These are phyloP conservation scores for Spergularia bocconei DNA, from an alignment of 148 eudicot species.

Conservation along the genomic window DNA sequence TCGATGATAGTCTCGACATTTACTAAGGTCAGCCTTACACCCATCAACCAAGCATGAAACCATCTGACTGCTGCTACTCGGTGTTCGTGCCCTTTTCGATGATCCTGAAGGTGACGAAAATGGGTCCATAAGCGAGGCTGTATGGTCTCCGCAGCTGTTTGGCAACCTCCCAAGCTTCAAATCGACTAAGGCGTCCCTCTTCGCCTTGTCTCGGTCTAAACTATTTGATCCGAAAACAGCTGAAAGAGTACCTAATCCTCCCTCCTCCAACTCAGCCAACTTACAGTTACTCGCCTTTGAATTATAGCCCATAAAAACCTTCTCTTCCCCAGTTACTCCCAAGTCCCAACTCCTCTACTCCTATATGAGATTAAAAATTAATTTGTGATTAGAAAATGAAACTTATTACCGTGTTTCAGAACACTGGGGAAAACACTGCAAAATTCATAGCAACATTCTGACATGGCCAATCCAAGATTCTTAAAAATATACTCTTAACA, in stretches of 20 bases:
- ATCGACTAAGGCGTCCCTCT: slow-evolving; percentile 36
- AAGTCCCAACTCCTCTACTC: slow-evolving; percentile 5
- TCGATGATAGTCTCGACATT: slow-evolving; percentile 62
- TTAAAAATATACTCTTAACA: too few relatives aligned
- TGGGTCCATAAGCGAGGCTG: slow-evolving; percentile 34
- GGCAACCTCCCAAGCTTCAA: slow-evolving; percentile 45
- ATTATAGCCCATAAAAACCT: slow-evolving; percentile 47
- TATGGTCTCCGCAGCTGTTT: slow-evolving; percentile 25
- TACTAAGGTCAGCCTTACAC: slow-evolving; percentile 57
- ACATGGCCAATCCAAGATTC: neutral
- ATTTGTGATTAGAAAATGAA: slow-evolving; percentile 1
- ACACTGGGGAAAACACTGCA: too few relatives aligned
- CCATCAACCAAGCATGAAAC: slow-evolving; percentile 62
- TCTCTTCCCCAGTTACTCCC: slow-evolving; percentile 3
- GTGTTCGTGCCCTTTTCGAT: slow-evolving; percentile 49
- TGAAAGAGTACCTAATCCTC: slow-evolving; percentile 30
- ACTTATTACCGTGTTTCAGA: neutral
- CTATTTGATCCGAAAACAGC: slow-evolving; percentile 28
- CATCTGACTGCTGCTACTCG: slow-evolving; percentile 33
- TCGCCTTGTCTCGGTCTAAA: slow-evolving; percentile 18
- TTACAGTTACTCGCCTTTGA: slow-evolving; percentile 38
- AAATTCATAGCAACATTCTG: neutral
- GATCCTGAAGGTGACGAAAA: slow-evolving; percentile 37
- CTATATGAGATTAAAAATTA: slow-evolving; percentile 13
- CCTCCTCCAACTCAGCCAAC: slow-evolving; percentile 36